Percentiles rank a stretch among this genome's conserved stretches.
Evolutionary conservation across 1,139 yeast species (phyloP).

Genomic region (Candida sp.): DNA sequence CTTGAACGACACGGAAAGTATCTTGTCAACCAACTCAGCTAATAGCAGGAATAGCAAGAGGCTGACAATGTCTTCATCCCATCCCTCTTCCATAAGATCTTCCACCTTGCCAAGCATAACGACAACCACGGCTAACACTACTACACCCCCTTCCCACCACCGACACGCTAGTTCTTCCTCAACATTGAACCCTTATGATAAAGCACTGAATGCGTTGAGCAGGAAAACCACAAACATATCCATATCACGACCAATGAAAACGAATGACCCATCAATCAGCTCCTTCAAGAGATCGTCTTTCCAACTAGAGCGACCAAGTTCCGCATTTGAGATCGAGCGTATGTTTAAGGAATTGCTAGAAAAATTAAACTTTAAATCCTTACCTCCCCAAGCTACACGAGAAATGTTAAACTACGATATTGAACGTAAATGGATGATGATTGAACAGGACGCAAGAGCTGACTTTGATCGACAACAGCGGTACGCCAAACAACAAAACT

Average conservation of each 20-base stretch:
- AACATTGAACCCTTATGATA: constrained; percentile 37
- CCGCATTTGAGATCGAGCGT: constrained; percentile 63
- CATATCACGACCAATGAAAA: constrained; percentile 36
- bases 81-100: constrained; percentile 2
- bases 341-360: constrained; percentile 76
- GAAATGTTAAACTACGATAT: constrained; percentile 79
- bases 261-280: constrained; percentile 19
- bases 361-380: constrained; percentile 79
- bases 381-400: constrained; percentile 77
- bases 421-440: constrained; percentile 91
- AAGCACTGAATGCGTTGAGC: constrained; percentile 16
- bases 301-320: constrained; percentile 56
- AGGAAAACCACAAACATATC: constrained; percentile 24
- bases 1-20: constrained; percentile 34
- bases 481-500: constrained; percentile 35
- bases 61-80: constrained; percentile 5
- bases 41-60: constrained; percentile 38
- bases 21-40: constrained; percentile 24
- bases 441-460: constrained; percentile 83
- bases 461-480: constrained; percentile 68
- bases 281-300: constrained; percentile 13
- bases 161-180: constrained; percentile 36
- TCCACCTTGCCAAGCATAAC: neutral
- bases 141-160: constrained; percentile 34
- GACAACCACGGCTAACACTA: neutral